Evolutionary conservation across 83 land plant genomes (phyloP), one percentile per base, ranked within the genome.

Genomic region (Picea abies): DNA sequence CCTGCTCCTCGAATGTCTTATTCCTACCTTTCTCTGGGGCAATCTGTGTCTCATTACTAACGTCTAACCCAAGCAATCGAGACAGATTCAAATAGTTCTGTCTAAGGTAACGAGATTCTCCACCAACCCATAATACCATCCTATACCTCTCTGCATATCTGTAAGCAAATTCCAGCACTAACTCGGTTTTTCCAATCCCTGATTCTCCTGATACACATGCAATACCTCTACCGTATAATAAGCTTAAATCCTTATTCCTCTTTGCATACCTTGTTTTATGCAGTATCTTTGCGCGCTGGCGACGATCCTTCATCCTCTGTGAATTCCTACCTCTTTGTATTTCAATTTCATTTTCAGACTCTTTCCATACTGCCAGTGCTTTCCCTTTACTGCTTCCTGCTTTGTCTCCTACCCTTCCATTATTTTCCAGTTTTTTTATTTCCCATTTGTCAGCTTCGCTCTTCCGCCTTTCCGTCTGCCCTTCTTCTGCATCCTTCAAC

Each of bases 141-240:
- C 88, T 89, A 82, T 96, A 96, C 70, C 94, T 87, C 81, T 96
- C 95, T 22, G 88, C 84, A 81, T 82, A 86, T 80, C 91, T 86
- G 82, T 93, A 95, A 26, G 96, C 97, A 87, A 85, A 96, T 60
- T 96, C 99, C 47, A 96, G 82, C 12, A 87, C 90, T 39, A 96
- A 87, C 81, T 96, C 99, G 0, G 99, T 95, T 84, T 96, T 96
- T 5, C 99, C 99, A 52, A 96, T 93, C 15, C 99, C 99, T 4
- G 99, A 87, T 1, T 92, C 93, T 0, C 99, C 99, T 14, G 91
- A 82, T 8, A 96, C 84, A 82, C 96, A 94, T 60, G 93, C 93
- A 79, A 91, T 83, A 2, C 94, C 93, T 64, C 85, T 90, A 17
- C 93, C 95, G 84, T 93, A 89, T 41, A 85, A 14, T 44, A 85